Evolutionary conservation across 371 early-diverging fungal species (phyloP), one percentile per base, ranked within the genome.

Genomic region (Syncephalis plumigaleata): DNA sequence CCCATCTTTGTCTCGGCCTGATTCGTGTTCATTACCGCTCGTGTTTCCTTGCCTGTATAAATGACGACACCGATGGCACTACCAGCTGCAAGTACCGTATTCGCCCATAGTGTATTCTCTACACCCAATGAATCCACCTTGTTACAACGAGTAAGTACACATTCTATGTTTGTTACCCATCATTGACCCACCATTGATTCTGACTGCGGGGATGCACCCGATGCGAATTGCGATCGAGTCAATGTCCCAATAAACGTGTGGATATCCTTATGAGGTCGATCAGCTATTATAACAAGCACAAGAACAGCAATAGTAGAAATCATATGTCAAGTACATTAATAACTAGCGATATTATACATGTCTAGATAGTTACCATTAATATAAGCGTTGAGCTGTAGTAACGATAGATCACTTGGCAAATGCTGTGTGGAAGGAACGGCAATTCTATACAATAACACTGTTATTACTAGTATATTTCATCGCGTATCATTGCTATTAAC

Each of bases 21-120:
- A 47, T 80, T 88, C 17, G 98, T 98, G 57, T 99, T 99, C 90
- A 97, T 88, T 11, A 92, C 90, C 9, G 98, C 91, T 7, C 95
- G 72, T 2, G 98, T 98, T 54, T 99, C 96, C 46, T 77, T 72
- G 26, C 99, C 99, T 1, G 99, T 99, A 60, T 98, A 99, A 18
- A 98, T 65, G 1, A 98, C 95, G 53, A 89, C 71, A 3, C 94
- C 95, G 42, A 95, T 61, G 1, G 81, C 91, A 20, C 82, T 72
- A 3, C 93, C 93, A 15, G 97, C 91, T 0, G 98, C 98, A 39
- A 98, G 65, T 15, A 98, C 92, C 2, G 98, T 98, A 61, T 98
- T 97, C 50, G 86, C 85, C 99, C 99, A 99, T 38, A 98, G 57
- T 23, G 91, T 92, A 60, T 99, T 98, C 44, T 98, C 98, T 3